A percentile compares a stretch with the other conserved stretches of the same genome.
These are phyloP conservation scores for Russula compacta DNA, from an alignment of 768 basidiomycete species.

Conservation along the genomic window DNA sequence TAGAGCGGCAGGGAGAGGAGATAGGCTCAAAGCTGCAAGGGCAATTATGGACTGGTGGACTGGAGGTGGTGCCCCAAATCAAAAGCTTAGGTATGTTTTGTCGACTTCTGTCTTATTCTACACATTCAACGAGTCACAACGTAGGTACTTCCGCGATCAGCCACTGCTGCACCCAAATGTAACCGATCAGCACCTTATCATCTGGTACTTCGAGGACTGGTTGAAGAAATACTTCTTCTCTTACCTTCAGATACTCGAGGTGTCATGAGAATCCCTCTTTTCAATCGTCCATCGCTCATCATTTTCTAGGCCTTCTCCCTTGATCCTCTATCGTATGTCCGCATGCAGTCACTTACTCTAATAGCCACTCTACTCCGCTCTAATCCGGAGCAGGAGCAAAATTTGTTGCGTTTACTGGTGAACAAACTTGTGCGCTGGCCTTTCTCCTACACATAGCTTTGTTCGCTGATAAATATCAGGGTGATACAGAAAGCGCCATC, in stretches of 20 bases:
- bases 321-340: conserved; percentile 36
- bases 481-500: conserved; percentile 80
- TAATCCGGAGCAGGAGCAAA: conserved; percentile 97
- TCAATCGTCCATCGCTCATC: neutral
- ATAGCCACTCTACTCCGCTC: conserved; percentile 74
- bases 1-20: conserved; percentile 55
- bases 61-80: conserved; percentile 79
- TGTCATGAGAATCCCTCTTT: conserved; percentile 25
- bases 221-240: conserved; percentile 95
- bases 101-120: neutral
- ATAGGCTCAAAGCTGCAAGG: conserved; percentile 80
- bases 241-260: conserved; percentile 84
- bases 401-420: conserved; percentile 81
- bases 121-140: neutral
- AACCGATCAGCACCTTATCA: conserved; percentile 62
- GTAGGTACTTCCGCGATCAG: conserved; percentile 87
- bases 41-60: conserved; percentile 98
- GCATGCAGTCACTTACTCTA: conserved; percentile 30
- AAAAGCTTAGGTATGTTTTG: conserved; percentile 70
- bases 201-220: conserved; percentile 97
- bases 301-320: conserved; percentile 56
- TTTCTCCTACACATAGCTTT: neutral
- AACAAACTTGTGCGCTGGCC: conserved; percentile 73
- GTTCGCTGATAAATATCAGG: conserved; percentile 35
- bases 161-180: conserved; percentile 52